A percentile compares a stretch with the other conserved stretches of the same genome.
Evolutionary conservation across 148 eudicot species (phyloP).

Genomic region (Linanthus parryae): DNA sequence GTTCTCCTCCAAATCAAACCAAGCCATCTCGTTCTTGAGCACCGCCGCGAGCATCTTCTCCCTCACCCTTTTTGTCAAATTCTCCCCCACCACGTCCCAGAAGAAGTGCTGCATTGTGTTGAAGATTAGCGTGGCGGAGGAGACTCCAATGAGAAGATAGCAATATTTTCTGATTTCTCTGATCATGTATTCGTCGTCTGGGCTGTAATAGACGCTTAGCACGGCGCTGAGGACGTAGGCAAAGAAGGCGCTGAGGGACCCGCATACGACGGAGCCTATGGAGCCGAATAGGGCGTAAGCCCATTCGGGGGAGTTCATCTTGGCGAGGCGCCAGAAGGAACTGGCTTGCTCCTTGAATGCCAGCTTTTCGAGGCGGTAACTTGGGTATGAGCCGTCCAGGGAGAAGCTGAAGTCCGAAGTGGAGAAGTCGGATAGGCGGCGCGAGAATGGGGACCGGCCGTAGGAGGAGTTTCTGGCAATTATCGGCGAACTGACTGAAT

Average conservation of each 20-base stretch:
- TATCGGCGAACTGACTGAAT: constrained; percentile 84
- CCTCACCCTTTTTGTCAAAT: constrained; percentile 71
- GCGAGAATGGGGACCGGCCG: constrained; percentile 86
- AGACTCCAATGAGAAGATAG: constrained; percentile 76
- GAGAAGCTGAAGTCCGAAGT: constrained; percentile 76
- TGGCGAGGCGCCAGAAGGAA: constrained; percentile 78
- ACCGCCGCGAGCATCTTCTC: constrained; percentile 77
- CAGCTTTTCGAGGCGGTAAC: constrained; percentile 66
- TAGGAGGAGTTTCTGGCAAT: constrained; percentile 81
- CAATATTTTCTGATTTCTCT: constrained; percentile 70
- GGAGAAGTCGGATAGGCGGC: constrained; percentile 87
- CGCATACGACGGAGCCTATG: constrained; percentile 73
- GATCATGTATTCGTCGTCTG: constrained; percentile 64
- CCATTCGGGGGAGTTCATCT: constrained; percentile 96
- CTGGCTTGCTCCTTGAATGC: constrained; percentile 86
- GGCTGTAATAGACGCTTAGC: constrained; percentile 79
- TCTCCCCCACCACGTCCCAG: constrained; percentile 91
- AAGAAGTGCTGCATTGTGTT: constrained; percentile 78
- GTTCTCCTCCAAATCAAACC: constrained; percentile 87
- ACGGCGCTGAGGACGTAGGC: constrained; percentile 89
- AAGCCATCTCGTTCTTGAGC: constrained; percentile 73
- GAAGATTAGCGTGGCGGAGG: constrained; percentile 84
- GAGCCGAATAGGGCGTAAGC: constrained; percentile 68
- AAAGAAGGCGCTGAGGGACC: constrained; percentile 85
- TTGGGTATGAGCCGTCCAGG: constrained; percentile 52